A percentile compares a stretch with the other conserved stretches of the same genome.
phyloP scores from a whole-genome alignment of 2,329 filamentous ascomycete species.

The Corynespora cassiicola region DNA sequence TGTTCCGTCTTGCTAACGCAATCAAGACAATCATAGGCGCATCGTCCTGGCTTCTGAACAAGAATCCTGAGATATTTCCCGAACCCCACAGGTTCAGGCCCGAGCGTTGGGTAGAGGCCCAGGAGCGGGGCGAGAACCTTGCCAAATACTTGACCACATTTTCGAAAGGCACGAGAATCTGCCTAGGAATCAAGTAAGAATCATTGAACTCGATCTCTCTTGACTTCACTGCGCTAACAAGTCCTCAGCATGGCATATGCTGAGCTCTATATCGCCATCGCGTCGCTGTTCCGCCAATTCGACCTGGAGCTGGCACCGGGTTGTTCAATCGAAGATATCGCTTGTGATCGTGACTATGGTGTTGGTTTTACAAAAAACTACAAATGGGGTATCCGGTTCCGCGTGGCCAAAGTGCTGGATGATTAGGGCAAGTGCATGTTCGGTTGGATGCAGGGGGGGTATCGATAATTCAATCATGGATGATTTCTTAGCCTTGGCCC shows the following conservation, averaged over 20 bases:
- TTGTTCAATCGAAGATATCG: conserved; percentile 15
- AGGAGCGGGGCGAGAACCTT: conserved; percentile 19
- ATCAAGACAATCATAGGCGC: conserved; percentile 28
- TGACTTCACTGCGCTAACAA: neutral
- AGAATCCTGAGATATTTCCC: conserved; percentile 28
- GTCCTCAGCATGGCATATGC: conserved; percentile 36
- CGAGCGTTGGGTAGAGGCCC: conserved; percentile 34
- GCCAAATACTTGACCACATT: conserved; percentile 48
- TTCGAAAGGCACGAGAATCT: conserved; percentile 45
- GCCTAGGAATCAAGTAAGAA: conserved; percentile 41
- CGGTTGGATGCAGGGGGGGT: no score
- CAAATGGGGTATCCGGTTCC: conserved; percentile 10
- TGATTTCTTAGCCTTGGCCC: no score
- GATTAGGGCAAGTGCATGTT: conserved; percentile 3
- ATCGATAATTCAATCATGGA: no score
- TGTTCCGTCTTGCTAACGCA: conserved; percentile 1
- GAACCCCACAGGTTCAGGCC: conserved; percentile 24
- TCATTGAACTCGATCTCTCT: neutral
- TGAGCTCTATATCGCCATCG: conserved; percentile 19
- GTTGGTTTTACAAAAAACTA: conserved; percentile 17
- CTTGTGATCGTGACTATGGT: conserved; percentile 8
- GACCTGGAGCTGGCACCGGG: conserved; percentile 23
- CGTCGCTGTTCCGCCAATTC: conserved; percentile 16
- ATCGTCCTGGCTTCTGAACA: conserved; percentile 22
- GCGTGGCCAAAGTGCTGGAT: conserved; percentile 7